Evolutionary conservation across 306 rosid species (phyloP).

Genomic region (Gleditsia sinensis): DNA sequence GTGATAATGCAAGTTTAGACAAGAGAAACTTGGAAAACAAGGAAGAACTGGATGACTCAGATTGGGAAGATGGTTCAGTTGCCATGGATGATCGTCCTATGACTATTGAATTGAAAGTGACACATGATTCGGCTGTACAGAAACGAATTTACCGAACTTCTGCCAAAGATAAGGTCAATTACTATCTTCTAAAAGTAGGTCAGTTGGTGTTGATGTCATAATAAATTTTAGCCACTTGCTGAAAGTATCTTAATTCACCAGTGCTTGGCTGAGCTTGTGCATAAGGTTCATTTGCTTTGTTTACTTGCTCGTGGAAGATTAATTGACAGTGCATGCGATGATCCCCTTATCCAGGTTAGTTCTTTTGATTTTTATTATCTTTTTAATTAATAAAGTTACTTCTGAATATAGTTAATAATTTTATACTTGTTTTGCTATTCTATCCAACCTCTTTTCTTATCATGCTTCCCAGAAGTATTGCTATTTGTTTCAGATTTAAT

Average conservation of each 20-base stretch:
- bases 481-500: neutral
- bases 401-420: slow-evolving; percentile 11
- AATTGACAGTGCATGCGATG: slow-evolving; percentile 79
- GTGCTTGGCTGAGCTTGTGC: slow-evolving; percentile 87
- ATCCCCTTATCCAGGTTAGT: slow-evolving; percentile 82
- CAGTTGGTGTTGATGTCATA: slow-evolving; percentile 38
- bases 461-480: neutral
- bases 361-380: slow-evolving; percentile 11
- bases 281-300: slow-evolving; percentile 91
- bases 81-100: slow-evolving; percentile 45
- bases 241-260: slow-evolving; percentile 32
- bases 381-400: slow-evolving; percentile 16
- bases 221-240: slow-evolving; percentile 28
- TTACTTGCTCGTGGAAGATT: slow-evolving; percentile 92
- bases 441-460: slow-evolving; percentile 2
- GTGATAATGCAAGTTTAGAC: slow-evolving; percentile 41
- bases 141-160: slow-evolving; percentile 69
- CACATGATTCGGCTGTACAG: slow-evolving; percentile 51
- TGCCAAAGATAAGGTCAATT: slow-evolving; percentile 76
- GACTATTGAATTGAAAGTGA: slow-evolving; percentile 69
- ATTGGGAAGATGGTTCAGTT: slow-evolving; percentile 90
- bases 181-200: slow-evolving; percentile 22
- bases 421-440: slow-evolving; percentile 10
- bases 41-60: slow-evolving; percentile 70
- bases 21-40: slow-evolving; percentile 33